These are phyloP conservation scores for Suillus hirtellus DNA, from an alignment of 768 basidiomycete species.

Conservation along the genomic window DNA sequence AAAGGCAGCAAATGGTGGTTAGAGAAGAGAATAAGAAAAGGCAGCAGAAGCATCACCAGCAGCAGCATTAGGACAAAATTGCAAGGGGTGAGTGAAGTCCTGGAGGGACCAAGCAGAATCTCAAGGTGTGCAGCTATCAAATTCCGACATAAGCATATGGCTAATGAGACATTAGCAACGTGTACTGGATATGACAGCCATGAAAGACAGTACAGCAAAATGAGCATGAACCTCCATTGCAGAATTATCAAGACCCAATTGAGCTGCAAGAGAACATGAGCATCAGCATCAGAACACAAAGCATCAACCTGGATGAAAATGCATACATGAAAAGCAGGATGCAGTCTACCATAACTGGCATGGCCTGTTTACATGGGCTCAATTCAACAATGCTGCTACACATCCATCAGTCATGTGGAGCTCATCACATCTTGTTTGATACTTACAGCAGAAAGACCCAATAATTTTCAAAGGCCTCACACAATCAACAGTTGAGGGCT, in stretches of 20 bases:
- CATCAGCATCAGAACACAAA: background rate
- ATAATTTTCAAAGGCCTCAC: background rate
- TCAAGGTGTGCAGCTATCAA: background rate
- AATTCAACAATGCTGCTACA: background rate
- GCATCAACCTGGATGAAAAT: background rate
- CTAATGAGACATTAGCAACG: background rate
- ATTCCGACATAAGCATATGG: background rate
- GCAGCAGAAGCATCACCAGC: background rate
- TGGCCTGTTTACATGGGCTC: background rate
- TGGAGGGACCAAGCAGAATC: background rate
- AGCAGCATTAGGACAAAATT: background rate
- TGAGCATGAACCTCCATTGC: background rate
- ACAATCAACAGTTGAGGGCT: background rate
- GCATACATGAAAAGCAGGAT: background rate
- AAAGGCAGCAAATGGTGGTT: background rate
- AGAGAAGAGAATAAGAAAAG: background rate
- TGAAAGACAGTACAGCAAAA: background rate
- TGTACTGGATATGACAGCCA: background rate
- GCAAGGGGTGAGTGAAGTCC: background rate
- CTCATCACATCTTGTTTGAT: background rate
- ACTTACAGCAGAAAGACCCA: background rate
- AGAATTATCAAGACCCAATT: background rate
- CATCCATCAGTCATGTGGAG: background rate
- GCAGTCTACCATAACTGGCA: slow-evolving; percentile 1
- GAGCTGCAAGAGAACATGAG: background rate